Evolutionary conservation across 768 basidiomycete species (phyloP).

Genomic region (Pleurotus citrinopileatus): DNA sequence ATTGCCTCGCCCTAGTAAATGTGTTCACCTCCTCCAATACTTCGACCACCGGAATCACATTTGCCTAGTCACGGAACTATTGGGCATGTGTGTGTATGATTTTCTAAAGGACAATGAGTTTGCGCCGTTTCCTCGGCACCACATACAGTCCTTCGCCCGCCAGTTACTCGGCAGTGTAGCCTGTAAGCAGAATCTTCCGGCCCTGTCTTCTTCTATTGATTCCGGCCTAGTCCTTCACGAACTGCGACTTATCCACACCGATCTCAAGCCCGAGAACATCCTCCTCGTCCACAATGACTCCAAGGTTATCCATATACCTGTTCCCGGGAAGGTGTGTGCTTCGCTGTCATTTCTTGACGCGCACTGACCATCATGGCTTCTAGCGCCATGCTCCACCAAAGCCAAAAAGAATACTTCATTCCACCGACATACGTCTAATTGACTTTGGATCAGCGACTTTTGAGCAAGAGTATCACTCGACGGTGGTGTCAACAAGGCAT

Average conservation of each 20-base stretch:
- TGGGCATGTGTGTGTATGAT: constrained; percentile 98
- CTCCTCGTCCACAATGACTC: constrained; percentile 86
- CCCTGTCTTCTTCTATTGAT: neutral
- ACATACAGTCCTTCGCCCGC: constrained; percentile 94
- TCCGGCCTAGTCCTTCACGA: constrained; percentile 76
- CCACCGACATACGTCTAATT: constrained; percentile 92
- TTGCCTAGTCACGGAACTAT: constrained; percentile 91
- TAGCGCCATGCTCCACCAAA: constrained; percentile 66
- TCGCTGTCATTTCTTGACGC: neutral
- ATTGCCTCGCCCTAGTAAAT: constrained; percentile 65
- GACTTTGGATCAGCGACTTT: constrained; percentile 99
- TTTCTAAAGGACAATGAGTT: constrained; percentile 98
- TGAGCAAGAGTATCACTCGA: constrained; percentile 96
- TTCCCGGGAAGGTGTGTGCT: constrained; percentile 60
- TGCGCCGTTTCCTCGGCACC: constrained; percentile 91
- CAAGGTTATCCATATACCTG: constrained; percentile 54
- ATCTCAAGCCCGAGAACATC: constrained; percentile 99
- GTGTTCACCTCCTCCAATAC: constrained; percentile 91
- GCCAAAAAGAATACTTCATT: constrained; percentile 74
- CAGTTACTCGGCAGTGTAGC: constrained; percentile 91
- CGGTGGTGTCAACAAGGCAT: constrained; percentile 96
- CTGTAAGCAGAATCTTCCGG: constrained; percentile 57
- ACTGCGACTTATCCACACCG: constrained; percentile 91
- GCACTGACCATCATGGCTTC: too few relatives aligned
- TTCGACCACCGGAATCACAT: constrained; percentile 98